A percentile compares a stretch with the other conserved stretches of the same genome.
These are phyloP conservation scores for Nemania sp. DNA, from an alignment of 2,329 filamentous ascomycete species.

Conservation along the genomic window DNA sequence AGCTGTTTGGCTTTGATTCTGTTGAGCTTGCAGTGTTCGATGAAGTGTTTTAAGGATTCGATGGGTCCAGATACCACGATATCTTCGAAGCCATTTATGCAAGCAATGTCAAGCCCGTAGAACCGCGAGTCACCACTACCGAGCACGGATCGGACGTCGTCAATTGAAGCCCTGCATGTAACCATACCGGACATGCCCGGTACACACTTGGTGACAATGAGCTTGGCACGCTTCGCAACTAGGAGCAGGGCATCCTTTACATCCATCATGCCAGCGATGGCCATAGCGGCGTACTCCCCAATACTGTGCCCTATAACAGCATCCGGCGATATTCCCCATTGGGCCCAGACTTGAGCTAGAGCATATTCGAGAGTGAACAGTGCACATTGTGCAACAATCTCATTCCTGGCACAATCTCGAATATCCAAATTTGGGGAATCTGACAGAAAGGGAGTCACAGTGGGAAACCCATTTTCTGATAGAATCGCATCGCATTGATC, in stretches of 20 bases:
- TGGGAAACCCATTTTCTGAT: slow-evolving; percentile 34
- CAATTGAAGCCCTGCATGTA: slow-evolving; percentile 19
- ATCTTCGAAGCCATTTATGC: slow-evolving; percentile 38
- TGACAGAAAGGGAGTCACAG: slow-evolving; percentile 45
- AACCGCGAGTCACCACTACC: slow-evolving; percentile 5
- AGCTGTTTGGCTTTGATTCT: slow-evolving; percentile 34
- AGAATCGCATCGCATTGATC: slow-evolving; percentile 34
- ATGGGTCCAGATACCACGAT: slow-evolving; percentile 37
- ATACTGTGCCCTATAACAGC: slow-evolving; percentile 34
- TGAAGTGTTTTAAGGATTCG: slow-evolving; percentile 21
- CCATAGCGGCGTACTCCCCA: slow-evolving; percentile 35
- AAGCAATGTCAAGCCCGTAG: slow-evolving; percentile 33
- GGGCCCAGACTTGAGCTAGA: slow-evolving; percentile 36
- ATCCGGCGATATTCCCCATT: slow-evolving; percentile 28
- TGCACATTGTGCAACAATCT: slow-evolving; percentile 33
- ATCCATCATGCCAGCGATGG: slow-evolving; percentile 24
- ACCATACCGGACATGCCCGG: slow-evolving; percentile 29
- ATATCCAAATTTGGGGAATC: slow-evolving; percentile 25
- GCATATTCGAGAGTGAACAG: slow-evolving; percentile 41
- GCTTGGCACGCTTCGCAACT: slow-evolving; percentile 29
- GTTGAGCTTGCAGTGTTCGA: slow-evolving; percentile 21
- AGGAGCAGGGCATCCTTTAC: slow-evolving; percentile 29
- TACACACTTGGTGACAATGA: slow-evolving; percentile 27
- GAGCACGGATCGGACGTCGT: slow-evolving; percentile 19
- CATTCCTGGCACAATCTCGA: slow-evolving; percentile 17